Base-by-base conservation (phyloP, 129 eudicot species). In the Flaveria brownii region DNA sequence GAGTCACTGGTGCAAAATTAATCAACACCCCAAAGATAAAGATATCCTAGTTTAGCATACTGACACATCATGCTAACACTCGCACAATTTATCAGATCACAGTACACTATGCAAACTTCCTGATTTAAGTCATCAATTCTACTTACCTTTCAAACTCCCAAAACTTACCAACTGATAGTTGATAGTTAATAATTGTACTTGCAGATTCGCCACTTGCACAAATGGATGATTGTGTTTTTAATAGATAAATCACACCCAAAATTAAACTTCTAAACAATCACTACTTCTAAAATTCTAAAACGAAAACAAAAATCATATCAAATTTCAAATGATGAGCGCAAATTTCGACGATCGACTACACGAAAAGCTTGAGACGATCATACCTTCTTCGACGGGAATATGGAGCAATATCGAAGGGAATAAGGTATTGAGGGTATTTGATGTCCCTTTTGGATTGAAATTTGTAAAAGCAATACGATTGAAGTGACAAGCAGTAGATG, bases 141-240 rank as follows among this genome's bases (percentile, higher is more conserved):
- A 52, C 47, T 52, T 30, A 71, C 63, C 64, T 52, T 72, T 54
- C 77, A 54, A 72, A 17, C 33, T 30, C 25, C 18, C 52, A 33
- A 72, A 9, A 49, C 52, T 23, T n/a, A 51, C 8, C 63, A 50
- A 55, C 2, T 6, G 43, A 68, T 47, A 46, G 6, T 16, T n/a
- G 17, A 52, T 18, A 36, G 41, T 36, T 30, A 30, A 30, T 30
- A 30, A 30, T 30, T 5, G 5, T 36, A 36, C 7, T 36, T 36
- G 41, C 39, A 36, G 41, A 36, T 41, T 57, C 70, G 9, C 18
- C 30, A 47, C 57, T 25, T 60, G 11, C 30, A 10, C 12, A 60
- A 10, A 15, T 74, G 78, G 59, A 10, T 60, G 45, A 43, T 60
- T 60, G 70, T 60, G 45, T 47, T 74, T 43, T 74, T 74, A 45